Conservation (phyloP, 2,329 filamentous ascomycete genomes). For the Colletotrichum horii region DNA sequence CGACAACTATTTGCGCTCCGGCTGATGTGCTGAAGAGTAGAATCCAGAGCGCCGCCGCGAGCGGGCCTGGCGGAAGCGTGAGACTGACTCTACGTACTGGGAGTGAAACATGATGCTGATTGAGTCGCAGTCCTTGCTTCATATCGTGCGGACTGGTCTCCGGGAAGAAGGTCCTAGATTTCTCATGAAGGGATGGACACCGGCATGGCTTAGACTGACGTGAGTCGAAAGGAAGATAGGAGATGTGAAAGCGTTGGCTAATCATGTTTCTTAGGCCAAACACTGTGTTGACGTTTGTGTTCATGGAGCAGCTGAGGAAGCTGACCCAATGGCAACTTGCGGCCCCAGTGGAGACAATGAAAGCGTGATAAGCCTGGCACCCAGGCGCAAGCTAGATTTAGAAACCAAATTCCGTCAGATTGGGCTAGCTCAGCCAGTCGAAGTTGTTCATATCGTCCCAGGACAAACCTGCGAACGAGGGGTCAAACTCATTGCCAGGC, state of each 20-base stretch:
- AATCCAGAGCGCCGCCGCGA: slow-evolving; percentile 37
- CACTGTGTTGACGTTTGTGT: slow-evolving; percentile 50
- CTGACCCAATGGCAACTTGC: slow-evolving; percentile 26
- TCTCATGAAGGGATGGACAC: slow-evolving; percentile 52
- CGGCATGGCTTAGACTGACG: slow-evolving; percentile 49
- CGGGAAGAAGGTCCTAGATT: slow-evolving; percentile 44
- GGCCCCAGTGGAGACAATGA: slow-evolving; percentile 11
- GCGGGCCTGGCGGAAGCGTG: slow-evolving; percentile 9
- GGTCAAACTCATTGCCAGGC: slow-evolving; percentile 63
- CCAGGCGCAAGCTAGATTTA: neutral
- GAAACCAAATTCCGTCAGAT: slow-evolving; percentile 43
- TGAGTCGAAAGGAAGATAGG: slow-evolving; percentile 20
- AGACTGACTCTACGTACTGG: neutral
- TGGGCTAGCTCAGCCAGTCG: slow-evolving; percentile 60
- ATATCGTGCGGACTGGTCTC: slow-evolving; percentile 37
- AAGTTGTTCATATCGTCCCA: slow-evolving; percentile 65
- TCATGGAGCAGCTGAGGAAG: slow-evolving; percentile 49
- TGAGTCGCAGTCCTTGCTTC: slow-evolving; percentile 33
- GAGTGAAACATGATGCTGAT: neutral
- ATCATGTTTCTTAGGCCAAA: slow-evolving; percentile 37
- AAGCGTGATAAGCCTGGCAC: neutral
- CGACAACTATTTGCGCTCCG: slow-evolving; percentile 49
- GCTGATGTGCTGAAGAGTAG: slow-evolving; percentile 51
- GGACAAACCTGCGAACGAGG: slow-evolving; percentile 58
- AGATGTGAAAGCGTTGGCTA: slow-evolving; percentile 18